Evolutionary conservation across 1,139 yeast species (phyloP), one percentile per base, ranked within the genome.

Genomic region (Candida buenavistaensis): DNA sequence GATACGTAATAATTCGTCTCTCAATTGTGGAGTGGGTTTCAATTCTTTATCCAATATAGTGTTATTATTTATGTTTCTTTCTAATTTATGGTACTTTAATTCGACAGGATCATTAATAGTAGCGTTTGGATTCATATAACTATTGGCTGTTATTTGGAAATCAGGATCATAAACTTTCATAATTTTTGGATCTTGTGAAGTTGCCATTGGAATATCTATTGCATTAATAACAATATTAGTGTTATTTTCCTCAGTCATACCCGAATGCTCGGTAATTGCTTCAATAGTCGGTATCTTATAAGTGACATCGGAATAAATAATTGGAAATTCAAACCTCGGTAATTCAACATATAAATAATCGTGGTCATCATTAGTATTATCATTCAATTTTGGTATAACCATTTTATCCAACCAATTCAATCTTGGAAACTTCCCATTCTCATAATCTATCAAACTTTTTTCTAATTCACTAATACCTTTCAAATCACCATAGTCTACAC

Each of bases 1-100:
- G 4, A 90, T 85, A 36, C 62, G 70, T 40, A 78, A 68, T 35
- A 92, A 67, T 45, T 85, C 84, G 46, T 84, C 92, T 45, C 97
- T 69, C 26, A 83, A 69, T 48, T 82, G 84, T 2, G 96, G 85
- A 13, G 94, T 83, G 1, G 98, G 98, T 50, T 90, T 89, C 35
- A 87, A 67, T 40, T 89, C 96, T 47, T 80, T 82, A 54, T 90
- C 97, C 23, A 87, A 59, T 19, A 85, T 74, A 1, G 89, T 76
- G 38, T 82, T 78, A 48, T 86, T 82, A 51, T 85, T 87, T 33
- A 86, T 78, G 37, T 67, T 67, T 57, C 97, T 81, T 45, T 89
- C 95, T 33, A 92, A 60, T 42, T 83, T 79, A 45, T 95, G 79
- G 53, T 84, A 88, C 54, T 92, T 94, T 43, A 80, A 74, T 53